Conservation (phyloP, 805 yeast species). For the Metschnikowia santaceciliae region DNA sequence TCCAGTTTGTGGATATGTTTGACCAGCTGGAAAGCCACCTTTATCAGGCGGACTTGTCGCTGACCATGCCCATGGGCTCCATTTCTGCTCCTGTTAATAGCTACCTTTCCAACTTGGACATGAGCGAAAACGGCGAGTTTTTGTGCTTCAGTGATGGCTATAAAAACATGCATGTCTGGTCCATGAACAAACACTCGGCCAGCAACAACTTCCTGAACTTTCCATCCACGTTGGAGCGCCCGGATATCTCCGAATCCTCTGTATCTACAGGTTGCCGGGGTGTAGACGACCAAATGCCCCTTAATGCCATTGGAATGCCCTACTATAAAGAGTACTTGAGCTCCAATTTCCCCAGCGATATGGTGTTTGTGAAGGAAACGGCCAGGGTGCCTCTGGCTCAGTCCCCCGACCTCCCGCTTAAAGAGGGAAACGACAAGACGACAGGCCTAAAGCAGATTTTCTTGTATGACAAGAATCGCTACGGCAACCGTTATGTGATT, state of each 20-base stretch:
- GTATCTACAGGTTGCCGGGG: conserved; percentile 23
- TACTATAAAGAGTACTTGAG: conserved; percentile 72
- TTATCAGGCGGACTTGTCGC: conserved; percentile 58
- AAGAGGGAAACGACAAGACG: neutral
- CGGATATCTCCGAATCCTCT: conserved; percentile 37
- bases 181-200: conserved; percentile 31
- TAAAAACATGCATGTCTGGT: conserved; percentile 67
- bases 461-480: conserved; percentile 51
- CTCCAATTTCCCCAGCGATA: conserved; percentile 74
- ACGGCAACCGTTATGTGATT: conserved; percentile 53
- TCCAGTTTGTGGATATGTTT: conserved; percentile 79
- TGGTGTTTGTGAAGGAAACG: conserved; percentile 52
- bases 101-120: conserved; percentile 47
- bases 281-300: conserved; percentile 48
- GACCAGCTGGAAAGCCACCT: conserved; percentile 67
- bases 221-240: conserved; percentile 48
- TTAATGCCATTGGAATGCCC: conserved; percentile 80
- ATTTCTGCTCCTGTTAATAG: conserved; percentile 11
- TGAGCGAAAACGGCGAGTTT: conserved; percentile 73
- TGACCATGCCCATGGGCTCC: conserved; percentile 3
- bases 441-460: conserved; percentile 23
- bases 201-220: conserved; percentile 33
- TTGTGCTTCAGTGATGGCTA: conserved; percentile 64
- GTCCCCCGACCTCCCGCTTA: conserved; percentile 35
- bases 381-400: conserved; percentile 58